These are phyloP conservation scores for Speleostelium caveatum DNA, from an alignment of 78 protist species.

Conservation along the genomic window DNA sequence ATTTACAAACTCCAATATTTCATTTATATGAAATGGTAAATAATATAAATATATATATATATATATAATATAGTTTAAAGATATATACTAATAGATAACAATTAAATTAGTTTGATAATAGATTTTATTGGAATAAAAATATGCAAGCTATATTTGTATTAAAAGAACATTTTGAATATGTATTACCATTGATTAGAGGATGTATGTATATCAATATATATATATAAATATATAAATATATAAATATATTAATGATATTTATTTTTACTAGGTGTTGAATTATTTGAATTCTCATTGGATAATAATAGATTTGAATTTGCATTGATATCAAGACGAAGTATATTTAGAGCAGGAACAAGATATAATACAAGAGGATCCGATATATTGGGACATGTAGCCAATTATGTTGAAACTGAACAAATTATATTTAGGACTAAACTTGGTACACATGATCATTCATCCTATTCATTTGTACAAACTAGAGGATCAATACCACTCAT, in stretches of 20 bases:
- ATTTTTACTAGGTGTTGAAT: constrained; percentile 15
- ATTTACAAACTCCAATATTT: background rate
- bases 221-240: background rate
- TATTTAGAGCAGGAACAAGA: constrained; percentile 78
- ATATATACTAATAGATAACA: too few species aligned
- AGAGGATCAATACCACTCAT: constrained; percentile 79
- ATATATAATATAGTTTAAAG: too few species aligned
- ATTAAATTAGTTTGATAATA: constrained; percentile 47
- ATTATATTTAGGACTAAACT: constrained; percentile 22
- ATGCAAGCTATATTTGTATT: constrained; percentile 28
- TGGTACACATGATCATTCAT: background rate
- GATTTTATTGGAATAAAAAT: constrained; percentile 67
- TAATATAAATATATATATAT: too few species aligned
- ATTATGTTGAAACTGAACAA: constrained; percentile 83
- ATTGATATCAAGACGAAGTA: constrained; percentile 69
- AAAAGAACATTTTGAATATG: constrained; percentile 1
- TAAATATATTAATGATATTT: background rate
- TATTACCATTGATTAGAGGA: constrained; percentile 72
- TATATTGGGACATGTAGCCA: constrained; percentile 73
- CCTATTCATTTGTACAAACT: constrained; percentile 68
- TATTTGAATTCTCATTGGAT: constrained; percentile 24
- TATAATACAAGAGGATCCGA: constrained; percentile 79
- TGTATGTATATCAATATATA: constrained; percentile 17
- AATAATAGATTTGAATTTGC: constrained; percentile 15
- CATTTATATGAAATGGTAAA: constrained; percentile 39